These are phyloP conservation scores for Vigna angularis DNA, from an alignment of 306 rosid species.

Conservation along the genomic window DNA sequence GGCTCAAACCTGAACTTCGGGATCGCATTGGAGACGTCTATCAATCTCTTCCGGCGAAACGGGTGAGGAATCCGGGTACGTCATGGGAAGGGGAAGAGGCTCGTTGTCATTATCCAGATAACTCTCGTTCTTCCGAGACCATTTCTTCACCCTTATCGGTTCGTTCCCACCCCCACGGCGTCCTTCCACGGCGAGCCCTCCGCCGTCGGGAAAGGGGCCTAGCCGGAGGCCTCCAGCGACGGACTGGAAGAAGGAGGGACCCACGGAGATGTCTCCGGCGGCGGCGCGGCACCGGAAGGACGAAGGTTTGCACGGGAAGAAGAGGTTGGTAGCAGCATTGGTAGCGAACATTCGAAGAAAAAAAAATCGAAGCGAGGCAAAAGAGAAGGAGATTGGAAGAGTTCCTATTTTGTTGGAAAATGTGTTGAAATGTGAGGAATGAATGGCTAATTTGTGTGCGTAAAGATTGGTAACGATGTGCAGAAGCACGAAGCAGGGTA, in stretches of 20 bases:
- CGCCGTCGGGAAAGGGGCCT: constrained; percentile 57
- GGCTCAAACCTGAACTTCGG: constrained; percentile 64
- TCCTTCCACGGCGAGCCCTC: constrained; percentile 46
- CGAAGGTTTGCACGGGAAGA: constrained; percentile 44
- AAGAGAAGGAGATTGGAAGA: not conserved
- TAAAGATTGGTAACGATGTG: not conserved
- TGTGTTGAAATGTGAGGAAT: not conserved
- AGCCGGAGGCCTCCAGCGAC: constrained; percentile 59
- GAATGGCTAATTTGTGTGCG: not conserved
- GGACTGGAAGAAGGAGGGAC: constrained; percentile 56
- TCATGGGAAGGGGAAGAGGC: constrained; percentile 91
- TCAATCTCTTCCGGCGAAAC: constrained; percentile 76
- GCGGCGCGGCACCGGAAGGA: constrained; percentile 60
- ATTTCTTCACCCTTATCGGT: constrained; percentile 65
- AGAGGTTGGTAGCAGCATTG: constrained; percentile 57
- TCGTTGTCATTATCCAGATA: constrained; percentile 72
- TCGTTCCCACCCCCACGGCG: constrained; percentile 51
- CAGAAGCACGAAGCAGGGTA: not conserved
- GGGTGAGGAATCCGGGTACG: constrained; percentile 77
- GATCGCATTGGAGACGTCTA: constrained; percentile 79
- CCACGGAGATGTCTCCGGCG: constrained; percentile 57
- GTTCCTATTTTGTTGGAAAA: not conserved
- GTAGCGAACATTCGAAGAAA: constrained; percentile 65
- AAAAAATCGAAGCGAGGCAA: not conserved
- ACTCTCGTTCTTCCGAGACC: constrained; percentile 80